phyloP scores from a whole-genome alignment of 176 grass and related monocot genomes.

The Oryza meyeriana region DNA sequence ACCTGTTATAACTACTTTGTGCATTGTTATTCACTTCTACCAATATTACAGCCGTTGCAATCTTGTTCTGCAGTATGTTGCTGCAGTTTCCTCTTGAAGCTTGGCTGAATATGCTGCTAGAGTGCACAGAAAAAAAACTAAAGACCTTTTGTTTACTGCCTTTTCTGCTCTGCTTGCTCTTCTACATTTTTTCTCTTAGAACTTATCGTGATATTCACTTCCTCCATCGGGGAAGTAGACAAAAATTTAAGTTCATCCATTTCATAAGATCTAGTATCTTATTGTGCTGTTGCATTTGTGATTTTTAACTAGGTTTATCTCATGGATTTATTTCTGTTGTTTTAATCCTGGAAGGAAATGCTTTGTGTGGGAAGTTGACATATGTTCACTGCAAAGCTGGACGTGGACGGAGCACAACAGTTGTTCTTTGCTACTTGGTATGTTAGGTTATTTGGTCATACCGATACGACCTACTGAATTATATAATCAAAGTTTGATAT shows the following conservation, averaged over 20 bases:
- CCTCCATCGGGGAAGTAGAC: neutral
- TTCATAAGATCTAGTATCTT: neutral
- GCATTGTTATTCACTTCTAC: neutral
- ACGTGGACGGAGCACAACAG: constrained; percentile 89
- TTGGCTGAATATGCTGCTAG: neutral
- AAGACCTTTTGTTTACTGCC: neutral
- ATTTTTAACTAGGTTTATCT: neutral
- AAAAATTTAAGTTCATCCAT: neutral
- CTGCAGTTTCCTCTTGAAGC: neutral
- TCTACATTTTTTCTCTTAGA: neutral
- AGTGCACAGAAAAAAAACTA: neutral
- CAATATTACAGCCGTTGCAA: neutral
- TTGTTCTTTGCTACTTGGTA: constrained; percentile 98
- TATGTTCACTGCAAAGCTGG: constrained; percentile 99
- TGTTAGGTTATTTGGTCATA: constrained; percentile 1
- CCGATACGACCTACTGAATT: neutral
- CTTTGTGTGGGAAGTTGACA: constrained; percentile 59
- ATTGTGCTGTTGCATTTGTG: neutral
- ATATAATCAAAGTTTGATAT: neutral
- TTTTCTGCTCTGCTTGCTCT: neutral
- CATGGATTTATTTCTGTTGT: constrained; percentile 20
- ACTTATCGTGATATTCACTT: neutral
- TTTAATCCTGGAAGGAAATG: constrained; percentile 51
- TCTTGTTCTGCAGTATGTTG: neutral
- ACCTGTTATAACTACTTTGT: neutral